A percentile compares a stretch with the other conserved stretches of the same genome.
Conservation (phyloP, 2,329 filamentous ascomycete genomes). For the Aspergillus sp. region DNA sequence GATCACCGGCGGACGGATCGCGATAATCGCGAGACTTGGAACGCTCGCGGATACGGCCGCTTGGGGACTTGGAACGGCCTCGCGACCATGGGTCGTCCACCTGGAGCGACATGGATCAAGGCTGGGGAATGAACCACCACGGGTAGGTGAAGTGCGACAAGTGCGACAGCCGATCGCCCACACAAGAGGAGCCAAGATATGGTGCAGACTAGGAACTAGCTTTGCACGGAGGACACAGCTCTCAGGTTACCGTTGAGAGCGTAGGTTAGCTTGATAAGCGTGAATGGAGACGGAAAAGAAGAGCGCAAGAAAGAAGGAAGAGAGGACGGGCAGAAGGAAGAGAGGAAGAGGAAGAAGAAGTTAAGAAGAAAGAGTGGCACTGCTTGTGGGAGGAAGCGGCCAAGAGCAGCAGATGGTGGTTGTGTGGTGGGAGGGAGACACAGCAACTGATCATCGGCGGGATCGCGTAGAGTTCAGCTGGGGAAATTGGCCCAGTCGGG, state of each 20-base stretch:
- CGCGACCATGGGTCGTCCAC: conserved; percentile 46
- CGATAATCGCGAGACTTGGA: conserved; percentile 48
- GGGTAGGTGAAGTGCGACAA: conserved; percentile 4
- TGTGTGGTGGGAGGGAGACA: not conserved
- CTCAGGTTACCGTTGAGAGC: not conserved
- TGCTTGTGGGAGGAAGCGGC: not conserved
- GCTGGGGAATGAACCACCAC: conserved; percentile 5
- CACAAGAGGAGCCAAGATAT: not conserved
- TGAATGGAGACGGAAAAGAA: not conserved
- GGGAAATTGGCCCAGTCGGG: not conserved
- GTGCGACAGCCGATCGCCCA: conserved; percentile 4
- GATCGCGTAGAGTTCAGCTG: conserved; percentile 5
- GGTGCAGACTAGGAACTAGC: not conserved
- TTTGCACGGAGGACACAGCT: not conserved
- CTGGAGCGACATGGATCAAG: conserved; percentile 38
- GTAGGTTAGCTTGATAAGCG: not conserved
- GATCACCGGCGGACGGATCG: conserved; percentile 19
- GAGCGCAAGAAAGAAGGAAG: not conserved
- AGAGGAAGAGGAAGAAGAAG: not conserved
- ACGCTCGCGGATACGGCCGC: conserved; percentile 43
- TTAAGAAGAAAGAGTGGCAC: not conserved
- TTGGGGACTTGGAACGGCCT: conserved; percentile 49
- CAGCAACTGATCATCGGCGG: conserved; percentile 4
- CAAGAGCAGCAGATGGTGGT: not conserved
- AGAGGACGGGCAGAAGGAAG: not conserved